Conservation (phyloP, 2,329 filamentous ascomycete genomes). For the Hypoxylon sp. region DNA sequence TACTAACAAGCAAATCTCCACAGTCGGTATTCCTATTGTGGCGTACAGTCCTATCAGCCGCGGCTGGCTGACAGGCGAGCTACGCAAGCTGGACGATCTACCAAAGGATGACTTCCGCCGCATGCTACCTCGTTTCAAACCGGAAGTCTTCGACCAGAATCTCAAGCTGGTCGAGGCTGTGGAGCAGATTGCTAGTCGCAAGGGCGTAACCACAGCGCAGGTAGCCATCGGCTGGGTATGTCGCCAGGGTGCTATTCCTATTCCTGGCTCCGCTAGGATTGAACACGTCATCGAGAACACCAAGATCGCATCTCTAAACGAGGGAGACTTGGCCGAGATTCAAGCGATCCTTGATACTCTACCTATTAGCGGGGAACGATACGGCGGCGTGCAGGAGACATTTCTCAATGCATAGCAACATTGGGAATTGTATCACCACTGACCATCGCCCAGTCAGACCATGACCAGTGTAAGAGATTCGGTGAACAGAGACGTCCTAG, state of each 20-base stretch:
- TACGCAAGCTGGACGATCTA: constrained; percentile 64
- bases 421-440: no score
- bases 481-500: no score
- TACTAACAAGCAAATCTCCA: constrained; percentile 61
- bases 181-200: constrained; percentile 63
- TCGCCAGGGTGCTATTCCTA: constrained; percentile 62
- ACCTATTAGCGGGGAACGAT: constrained; percentile 29
- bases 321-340: constrained; percentile 58
- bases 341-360: constrained; percentile 47
- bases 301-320: constrained; percentile 55
- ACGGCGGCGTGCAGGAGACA: constrained; percentile 21
- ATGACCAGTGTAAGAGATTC: no score
- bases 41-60: constrained; percentile 70
- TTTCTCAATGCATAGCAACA: constrained; percentile 13
- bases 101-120: constrained; percentile 60
- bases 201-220: constrained; percentile 65
- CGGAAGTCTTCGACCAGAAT: constrained; percentile 68
- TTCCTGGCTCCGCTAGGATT: constrained; percentile 52
- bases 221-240: constrained; percentile 69
- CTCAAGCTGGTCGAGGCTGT: constrained; percentile 66
- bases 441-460: no score
- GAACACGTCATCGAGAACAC: constrained; percentile 65
- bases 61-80: constrained; percentile 63
- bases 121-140: constrained; percentile 66
- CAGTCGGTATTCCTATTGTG: constrained; percentile 69